phyloP scores from a whole-genome alignment of 2,329 filamentous ascomycete species.

The Ophiobolus disseminans region DNA sequence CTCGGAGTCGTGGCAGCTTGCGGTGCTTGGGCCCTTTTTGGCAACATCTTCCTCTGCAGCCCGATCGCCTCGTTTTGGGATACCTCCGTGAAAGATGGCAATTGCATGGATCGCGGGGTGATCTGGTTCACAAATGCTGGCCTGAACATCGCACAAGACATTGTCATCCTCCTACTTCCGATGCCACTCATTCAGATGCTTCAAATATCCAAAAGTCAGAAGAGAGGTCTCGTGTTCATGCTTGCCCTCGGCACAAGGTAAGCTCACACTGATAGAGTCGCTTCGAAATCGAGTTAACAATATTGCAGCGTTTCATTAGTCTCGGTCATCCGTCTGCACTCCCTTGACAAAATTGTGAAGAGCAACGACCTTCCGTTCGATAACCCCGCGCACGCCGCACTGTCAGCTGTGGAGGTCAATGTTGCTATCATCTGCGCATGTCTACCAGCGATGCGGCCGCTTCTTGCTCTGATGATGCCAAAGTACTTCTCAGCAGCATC shows the following conservation, averaged over 20 bases:
- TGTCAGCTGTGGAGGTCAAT: conserved; percentile 44
- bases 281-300: conserved; percentile 6
- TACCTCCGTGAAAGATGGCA: conserved; percentile 29
- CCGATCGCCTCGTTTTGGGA: conserved; percentile 45
- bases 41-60: conserved; percentile 44
- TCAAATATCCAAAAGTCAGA: conserved; percentile 43
- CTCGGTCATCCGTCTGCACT: conserved; percentile 44
- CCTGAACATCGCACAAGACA: conserved; percentile 42
- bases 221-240: conserved; percentile 44
- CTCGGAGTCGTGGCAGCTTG: conserved; percentile 33
- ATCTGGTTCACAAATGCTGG: conserved; percentile 42
- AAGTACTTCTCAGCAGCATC: conserved; percentile 34
- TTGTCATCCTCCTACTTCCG: conserved; percentile 43
- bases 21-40: conserved; percentile 40
- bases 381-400: conserved; percentile 40
- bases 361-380: conserved; percentile 42
- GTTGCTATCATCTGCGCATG: conserved; percentile 46
- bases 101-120: conserved; percentile 38
- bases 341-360: conserved; percentile 37
- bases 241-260: conserved; percentile 51
- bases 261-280: conserved; percentile 9
- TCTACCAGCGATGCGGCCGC: conserved; percentile 44
- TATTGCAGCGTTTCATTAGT: conserved; percentile 38
- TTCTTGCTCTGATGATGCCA: conserved; percentile 50
- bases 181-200: conserved; percentile 41